A percentile compares a stretch with the other conserved stretches of the same genome.
These are phyloP conservation scores for Coleophoma eucalyptorum DNA, from an alignment of 2,329 filamentous ascomycete species.

Conservation along the genomic window DNA sequence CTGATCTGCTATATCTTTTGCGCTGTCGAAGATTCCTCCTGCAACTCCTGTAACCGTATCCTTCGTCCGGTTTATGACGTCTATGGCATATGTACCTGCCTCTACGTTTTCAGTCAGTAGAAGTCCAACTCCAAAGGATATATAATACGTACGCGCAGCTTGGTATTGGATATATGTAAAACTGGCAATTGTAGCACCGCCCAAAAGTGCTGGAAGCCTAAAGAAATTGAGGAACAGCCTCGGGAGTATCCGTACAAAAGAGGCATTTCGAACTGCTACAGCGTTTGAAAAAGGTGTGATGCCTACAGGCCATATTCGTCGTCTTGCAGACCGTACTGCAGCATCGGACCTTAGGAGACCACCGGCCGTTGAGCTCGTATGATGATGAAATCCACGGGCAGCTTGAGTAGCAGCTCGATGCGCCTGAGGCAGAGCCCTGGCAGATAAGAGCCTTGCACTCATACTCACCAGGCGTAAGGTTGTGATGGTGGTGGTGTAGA, in stretches of 20 bases:
- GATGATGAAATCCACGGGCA: conserved; percentile 60
- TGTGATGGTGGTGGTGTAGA: conserved; percentile 3
- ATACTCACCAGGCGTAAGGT: conserved; percentile 18
- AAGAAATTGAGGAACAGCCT: conserved; percentile 88
- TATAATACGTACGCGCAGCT: conserved; percentile 66
- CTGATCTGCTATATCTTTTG: conserved; percentile 73
- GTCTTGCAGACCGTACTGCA: conserved; percentile 54
- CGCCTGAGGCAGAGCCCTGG: conserved; percentile 64
- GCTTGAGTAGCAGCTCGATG: conserved; percentile 53
- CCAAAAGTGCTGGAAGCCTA: conserved; percentile 86
- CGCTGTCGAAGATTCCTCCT: conserved; percentile 64
- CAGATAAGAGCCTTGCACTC: conserved; percentile 61
- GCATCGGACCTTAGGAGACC: conserved; percentile 66
- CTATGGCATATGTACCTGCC: conserved; percentile 73
- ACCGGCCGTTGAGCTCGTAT: conserved; percentile 53
- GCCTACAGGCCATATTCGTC: conserved; percentile 72
- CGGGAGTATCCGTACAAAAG: conserved; percentile 67
- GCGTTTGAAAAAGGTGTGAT: conserved; percentile 80
- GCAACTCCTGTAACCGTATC: conserved; percentile 70
- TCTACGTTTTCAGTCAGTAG: conserved; percentile 36
- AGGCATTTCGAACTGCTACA: conserved; percentile 59
- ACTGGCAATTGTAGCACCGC: conserved; percentile 80
- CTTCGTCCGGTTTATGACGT: conserved; percentile 69
- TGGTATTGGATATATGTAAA: conserved; percentile 96
- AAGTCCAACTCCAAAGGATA: neutral